Base-by-base conservation (phyloP, 2,329 filamentous ascomycete species). In the Paracorniculantispora psalliotae region DNA sequence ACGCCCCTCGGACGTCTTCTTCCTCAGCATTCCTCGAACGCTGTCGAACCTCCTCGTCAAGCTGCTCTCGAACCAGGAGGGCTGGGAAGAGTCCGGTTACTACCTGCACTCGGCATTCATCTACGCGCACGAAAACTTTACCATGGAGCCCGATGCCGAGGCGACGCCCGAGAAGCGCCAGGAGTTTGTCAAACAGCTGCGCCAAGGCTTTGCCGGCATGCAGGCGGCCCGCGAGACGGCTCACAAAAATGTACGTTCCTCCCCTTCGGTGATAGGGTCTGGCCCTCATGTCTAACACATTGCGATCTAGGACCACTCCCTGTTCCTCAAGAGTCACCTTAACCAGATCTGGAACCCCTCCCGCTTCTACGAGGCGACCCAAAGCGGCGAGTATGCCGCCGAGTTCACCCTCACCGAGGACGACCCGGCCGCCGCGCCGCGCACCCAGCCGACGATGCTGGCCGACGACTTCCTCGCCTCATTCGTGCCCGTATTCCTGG, bases 271-370 rank as follows among this genome's bases (percentile, higher is more conserved):
- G 19, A 4, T 21, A 17, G 26, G 12, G n/a, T 30, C 21, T 23
- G 17, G n/a, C 26, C 39, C 17, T 48, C 54, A 26, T 13, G 2
- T 44, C 23, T 26, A 37, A 50, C 46, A 23, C 19, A 7, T 37
- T 13, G 15, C 2, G 1, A 1, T 48, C 12, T n/a, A 60, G 59
- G 48, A 43, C 17, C 28, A 51, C 37, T 25, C 53, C 23, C n/a
- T 57, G 8, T 60, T 60, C 52, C 41, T 60, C 39, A 60, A 60
- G 23, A 57, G 48, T 53, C 59, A 60, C 39, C 23, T 57, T 39
- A n/a, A 21, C 26, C 59, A 60, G 33, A 41, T 51, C 25, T 57
- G 46, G 37, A 26, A 53, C 33, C 59, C 53, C 9, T 60, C 59
- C 15, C 6, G 1, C 15, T 19, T 57, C 28, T 52, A 26, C 25